Evolutionary conservation across 306 rosid species (phyloP).

Genomic region (Begonia peltatifolia): DNA sequence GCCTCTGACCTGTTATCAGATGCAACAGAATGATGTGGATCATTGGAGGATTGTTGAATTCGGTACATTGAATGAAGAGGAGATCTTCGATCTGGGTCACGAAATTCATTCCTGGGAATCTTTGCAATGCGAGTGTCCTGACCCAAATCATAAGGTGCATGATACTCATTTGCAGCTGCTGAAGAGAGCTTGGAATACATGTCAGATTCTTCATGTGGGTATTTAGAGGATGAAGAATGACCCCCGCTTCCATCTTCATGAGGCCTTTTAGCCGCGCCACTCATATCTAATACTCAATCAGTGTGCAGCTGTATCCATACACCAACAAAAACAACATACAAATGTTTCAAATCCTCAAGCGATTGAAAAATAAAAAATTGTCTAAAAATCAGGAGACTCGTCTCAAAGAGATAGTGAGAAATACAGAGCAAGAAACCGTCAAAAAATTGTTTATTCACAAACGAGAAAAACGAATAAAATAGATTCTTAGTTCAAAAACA

Average conservation of each 20-base stretch:
- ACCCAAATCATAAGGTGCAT: conserved; percentile 44
- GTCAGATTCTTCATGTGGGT: conserved; percentile 49
- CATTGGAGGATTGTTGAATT: conserved; percentile 45
- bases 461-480: no score
- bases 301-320: neutral
- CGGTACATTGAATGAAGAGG: conserved; percentile 50
- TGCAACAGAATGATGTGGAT: conserved; percentile 35
- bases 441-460: no score
- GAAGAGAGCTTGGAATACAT: conserved; percentile 43
- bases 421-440: no score
- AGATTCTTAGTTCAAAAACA: no score
- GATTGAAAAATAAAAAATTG: no score
- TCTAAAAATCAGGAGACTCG: no score
- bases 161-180: conserved; percentile 43
- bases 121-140: conserved; percentile 46
- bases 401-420: no score
- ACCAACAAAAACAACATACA: no score
- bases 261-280: conserved; percentile 61
- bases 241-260: conserved; percentile 43
- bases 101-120: conserved; percentile 53
- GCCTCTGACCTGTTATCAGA: conserved; percentile 47
- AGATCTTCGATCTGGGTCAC: conserved; percentile 67
- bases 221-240: conserved; percentile 55
- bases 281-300: conserved; percentile 30
- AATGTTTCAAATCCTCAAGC: no score